Evolutionary conservation across 108 stramenopile species (phyloP).

Genomic region (Pseudonitzschia multiseries): DNA sequence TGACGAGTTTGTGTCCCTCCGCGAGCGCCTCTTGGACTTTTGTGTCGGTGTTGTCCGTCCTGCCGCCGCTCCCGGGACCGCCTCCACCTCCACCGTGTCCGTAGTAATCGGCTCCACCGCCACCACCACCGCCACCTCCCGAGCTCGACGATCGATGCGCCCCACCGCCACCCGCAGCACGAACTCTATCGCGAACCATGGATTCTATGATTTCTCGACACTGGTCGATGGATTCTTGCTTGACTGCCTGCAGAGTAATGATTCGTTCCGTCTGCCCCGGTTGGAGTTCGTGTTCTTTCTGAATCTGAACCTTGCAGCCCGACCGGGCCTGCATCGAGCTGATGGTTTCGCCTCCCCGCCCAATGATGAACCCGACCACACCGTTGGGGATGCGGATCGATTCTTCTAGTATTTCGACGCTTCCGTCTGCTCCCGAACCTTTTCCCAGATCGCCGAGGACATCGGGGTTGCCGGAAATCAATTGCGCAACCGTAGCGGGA

Average conservation of each 20-base stretch:
- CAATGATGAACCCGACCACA: slow-evolving; percentile 55
- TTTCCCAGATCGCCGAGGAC: slow-evolving; percentile 13
- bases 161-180: slow-evolving; percentile 33
- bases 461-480: slow-evolving; percentile 54
- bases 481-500: slow-evolving; percentile 81
- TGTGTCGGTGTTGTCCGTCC: slow-evolving; percentile 41
- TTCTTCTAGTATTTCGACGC: slow-evolving; percentile 64
- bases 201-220: slow-evolving; percentile 77
- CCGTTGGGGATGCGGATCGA: slow-evolving; percentile 82
- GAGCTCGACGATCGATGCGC: not conserved
- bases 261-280: slow-evolving; percentile 76
- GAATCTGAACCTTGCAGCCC: slow-evolving; percentile 84
- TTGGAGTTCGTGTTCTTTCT: slow-evolving; percentile 86
- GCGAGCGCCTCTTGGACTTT: slow-evolving; percentile 71
- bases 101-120: slow-evolving; percentile 4
- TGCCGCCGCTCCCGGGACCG: slow-evolving; percentile 12
- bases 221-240: slow-evolving; percentile 67
- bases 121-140: not conserved
- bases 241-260: slow-evolving; percentile 76
- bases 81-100: slow-evolving; percentile 9
- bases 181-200: slow-evolving; percentile 75
- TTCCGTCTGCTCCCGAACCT: slow-evolving; percentile 30
- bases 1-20: slow-evolving; percentile 73
- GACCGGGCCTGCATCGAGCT: slow-evolving; percentile 76
- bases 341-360: slow-evolving; percentile 78